Percentiles rank a stretch among this genome's conserved stretches.
Conservation (phyloP, 306 rosid species). For the Fragaria nilgerrensis region DNA sequence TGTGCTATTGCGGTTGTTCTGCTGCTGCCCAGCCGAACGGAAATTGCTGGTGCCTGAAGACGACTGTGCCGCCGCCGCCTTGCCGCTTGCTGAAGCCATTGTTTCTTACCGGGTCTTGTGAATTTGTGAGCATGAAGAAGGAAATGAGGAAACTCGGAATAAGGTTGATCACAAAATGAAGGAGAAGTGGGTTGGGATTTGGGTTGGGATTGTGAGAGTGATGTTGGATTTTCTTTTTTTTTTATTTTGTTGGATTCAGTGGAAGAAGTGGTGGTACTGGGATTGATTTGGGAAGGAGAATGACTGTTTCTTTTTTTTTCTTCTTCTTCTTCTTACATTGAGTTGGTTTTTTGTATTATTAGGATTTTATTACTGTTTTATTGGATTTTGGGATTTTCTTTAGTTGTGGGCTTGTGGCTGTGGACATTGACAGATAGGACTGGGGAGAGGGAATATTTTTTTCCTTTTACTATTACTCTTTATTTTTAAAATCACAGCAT, state of each 20-base stretch:
- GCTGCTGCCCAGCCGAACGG: slow-evolving; percentile 13
- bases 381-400: too few relatives aligned
- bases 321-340: neutral
- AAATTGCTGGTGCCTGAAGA: slow-evolving; percentile 39
- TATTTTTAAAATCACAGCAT: too few relatives aligned
- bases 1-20: neutral
- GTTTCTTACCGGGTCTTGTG: neutral
- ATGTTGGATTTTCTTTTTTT: neutral
- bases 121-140: neutral
- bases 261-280: neutral
- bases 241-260: neutral
- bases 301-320: neutral
- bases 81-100: neutral
- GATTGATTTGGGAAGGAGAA: neutral
- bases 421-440: neutral
- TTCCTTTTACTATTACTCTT: too few relatives aligned
- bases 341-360: too few relatives aligned
- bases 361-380: too few relatives aligned
- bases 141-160: neutral
- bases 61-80: slow-evolving; percentile 22
- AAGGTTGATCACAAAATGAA: neutral
- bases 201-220: neutral
- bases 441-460: neutral
- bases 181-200: too few relatives aligned
- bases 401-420: neutral